A percentile compares a stretch with the other conserved stretches of the same genome.
Evolutionary conservation across 2,329 filamentous ascomycete genomes (phyloP).

Genomic region (Pseudocercospora eumusae): DNA sequence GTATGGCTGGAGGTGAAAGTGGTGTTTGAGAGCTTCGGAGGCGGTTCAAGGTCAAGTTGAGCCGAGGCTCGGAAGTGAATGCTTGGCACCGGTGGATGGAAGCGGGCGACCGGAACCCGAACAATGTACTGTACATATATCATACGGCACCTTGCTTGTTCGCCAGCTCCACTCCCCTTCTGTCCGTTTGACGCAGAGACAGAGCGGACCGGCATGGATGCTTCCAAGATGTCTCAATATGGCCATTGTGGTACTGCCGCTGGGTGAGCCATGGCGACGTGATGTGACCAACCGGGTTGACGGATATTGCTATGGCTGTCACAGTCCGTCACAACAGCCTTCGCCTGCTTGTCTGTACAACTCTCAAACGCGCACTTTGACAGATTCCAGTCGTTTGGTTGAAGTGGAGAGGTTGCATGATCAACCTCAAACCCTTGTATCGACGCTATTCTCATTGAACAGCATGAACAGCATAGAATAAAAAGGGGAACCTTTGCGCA

Average conservation of each 20-base stretch:
- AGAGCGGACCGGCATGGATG: constrained; percentile 1
- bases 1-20: constrained; percentile 1
- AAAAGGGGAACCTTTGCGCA: neutral
- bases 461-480: too few species aligned
- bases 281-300: neutral
- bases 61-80: neutral
- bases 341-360: neutral
- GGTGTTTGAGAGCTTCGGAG: neutral
- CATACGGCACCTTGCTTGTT: too few species aligned
- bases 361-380: neutral
- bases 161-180: too few species aligned
- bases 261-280: neutral
- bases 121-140: too few species aligned
- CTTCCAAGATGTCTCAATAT: constrained; percentile 10
- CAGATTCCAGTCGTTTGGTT: neutral
- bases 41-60: neutral
- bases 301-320: neutral
- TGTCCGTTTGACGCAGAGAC: too few species aligned
- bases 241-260: constrained; percentile 5
- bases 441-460: neutral
- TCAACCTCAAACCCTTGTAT: constrained; percentile 7
- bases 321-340: constrained; percentile 4
- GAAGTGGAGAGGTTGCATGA: constrained; percentile 5
- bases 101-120: too few species aligned
- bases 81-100: neutral